Conservation (phyloP, 2,329 filamentous ascomycete genomes). For the Harringtonia lauricola region DNA sequence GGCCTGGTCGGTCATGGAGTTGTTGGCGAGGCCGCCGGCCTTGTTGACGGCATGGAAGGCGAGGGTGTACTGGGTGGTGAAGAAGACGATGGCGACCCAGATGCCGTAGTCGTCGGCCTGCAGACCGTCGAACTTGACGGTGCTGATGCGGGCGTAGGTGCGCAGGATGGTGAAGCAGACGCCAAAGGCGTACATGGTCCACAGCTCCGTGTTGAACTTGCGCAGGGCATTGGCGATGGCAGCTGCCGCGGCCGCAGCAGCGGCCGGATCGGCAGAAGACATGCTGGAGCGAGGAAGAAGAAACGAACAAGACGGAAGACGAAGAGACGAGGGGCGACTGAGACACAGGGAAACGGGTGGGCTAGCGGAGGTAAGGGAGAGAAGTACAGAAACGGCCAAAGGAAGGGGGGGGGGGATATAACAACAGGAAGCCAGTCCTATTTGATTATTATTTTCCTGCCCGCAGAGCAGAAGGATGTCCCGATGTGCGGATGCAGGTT, state of each 20-base stretch:
- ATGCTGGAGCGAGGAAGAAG: background rate
- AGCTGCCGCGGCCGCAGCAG: conserved; percentile 13
- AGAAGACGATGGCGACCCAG: conserved; percentile 32
- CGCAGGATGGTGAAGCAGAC: conserved; percentile 22
- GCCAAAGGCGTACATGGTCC: conserved; percentile 23
- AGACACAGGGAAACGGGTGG: too few species aligned
- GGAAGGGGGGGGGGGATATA: background rate
- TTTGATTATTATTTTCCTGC: too few species aligned
- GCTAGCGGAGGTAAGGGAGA: background rate
- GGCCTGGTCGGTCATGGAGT: conserved; percentile 39
- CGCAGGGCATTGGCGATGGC: conserved; percentile 15
- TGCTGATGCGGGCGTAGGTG: conserved; percentile 22
- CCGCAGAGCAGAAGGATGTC: too few species aligned
- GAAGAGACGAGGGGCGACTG: background rate
- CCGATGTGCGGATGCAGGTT: too few species aligned
- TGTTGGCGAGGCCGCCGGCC: conserved; percentile 40
- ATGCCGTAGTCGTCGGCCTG: conserved; percentile 25
- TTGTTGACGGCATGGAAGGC: conserved; percentile 35
- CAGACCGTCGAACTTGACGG: conserved; percentile 20
- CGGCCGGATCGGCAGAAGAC: conserved; percentile 2
- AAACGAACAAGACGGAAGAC: background rate
- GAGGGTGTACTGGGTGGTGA: conserved; percentile 34
- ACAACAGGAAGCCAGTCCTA: background rate
- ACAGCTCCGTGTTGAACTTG: conserved; percentile 22
- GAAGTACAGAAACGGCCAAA: background rate